Conservation (phyloP, 495 filamentous ascomycete genomes). For the Penicillium pancosmium region DNA sequence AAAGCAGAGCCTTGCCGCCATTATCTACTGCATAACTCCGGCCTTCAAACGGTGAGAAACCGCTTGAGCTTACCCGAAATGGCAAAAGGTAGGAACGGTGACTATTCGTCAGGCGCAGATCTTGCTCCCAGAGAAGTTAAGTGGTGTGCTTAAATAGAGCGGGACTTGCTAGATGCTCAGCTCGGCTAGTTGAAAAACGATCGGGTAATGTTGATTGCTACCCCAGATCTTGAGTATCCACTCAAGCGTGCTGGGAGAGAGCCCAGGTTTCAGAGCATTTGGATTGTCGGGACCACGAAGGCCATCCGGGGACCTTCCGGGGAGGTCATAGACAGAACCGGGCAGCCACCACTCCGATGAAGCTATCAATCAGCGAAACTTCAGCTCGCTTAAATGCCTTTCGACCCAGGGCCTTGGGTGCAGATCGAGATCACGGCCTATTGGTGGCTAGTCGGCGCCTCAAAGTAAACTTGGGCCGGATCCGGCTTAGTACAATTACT, state of each 20-base stretch:
- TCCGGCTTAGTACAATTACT: slow-evolving; percentile 1
- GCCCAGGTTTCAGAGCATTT: background rate
- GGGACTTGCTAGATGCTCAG: background rate
- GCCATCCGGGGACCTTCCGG: slow-evolving; percentile 4
- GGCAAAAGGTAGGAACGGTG: background rate
- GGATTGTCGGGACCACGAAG: background rate
- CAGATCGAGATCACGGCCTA: background rate
- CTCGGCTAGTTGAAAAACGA: background rate
- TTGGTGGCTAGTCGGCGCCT: slow-evolving; percentile 5
- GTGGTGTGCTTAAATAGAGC: background rate
- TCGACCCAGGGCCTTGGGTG: background rate
- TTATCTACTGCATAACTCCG: background rate
- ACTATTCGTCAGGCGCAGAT: background rate
- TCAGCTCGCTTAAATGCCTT: slow-evolving; percentile 5
- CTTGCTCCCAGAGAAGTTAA: background rate
- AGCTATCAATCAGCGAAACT: background rate
- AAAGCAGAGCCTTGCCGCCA: background rate
- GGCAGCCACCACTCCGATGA: background rate
- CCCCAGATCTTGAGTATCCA: background rate
- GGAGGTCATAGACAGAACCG: background rate
- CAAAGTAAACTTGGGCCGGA: background rate
- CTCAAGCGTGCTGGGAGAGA: background rate
- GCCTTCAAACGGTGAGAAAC: background rate
- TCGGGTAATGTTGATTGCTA: background rate
- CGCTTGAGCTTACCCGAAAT: background rate